Evolutionary conservation across 116 monocot genomes (phyloP).

Genomic region (Posidonia oceanica): DNA sequence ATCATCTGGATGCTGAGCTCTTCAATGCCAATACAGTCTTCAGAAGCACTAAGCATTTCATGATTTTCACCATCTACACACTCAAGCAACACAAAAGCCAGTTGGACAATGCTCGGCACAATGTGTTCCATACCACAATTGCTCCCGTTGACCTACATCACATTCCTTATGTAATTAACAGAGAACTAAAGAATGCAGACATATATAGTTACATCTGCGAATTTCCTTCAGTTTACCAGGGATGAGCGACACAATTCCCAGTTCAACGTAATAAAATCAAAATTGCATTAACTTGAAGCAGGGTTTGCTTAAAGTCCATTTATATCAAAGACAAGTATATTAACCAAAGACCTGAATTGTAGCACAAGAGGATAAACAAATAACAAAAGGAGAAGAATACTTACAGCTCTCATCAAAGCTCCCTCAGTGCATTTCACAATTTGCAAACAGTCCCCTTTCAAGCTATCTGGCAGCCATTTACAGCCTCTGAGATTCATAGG

Average conservation of each 20-base stretch:
- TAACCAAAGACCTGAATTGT: no score
- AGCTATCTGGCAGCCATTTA: conserved; percentile 63
- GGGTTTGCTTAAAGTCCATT: no score
- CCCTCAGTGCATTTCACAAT: conserved; percentile 46
- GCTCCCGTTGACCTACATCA: conserved; percentile 55
- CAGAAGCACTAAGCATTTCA: conserved; percentile 11
- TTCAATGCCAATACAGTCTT: conserved; percentile 45
- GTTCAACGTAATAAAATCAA: not conserved
- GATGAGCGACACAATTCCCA: not conserved
- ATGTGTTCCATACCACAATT: conserved; percentile 73
- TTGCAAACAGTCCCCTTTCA: conserved; percentile 55
- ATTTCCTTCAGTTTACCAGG: not conserved
- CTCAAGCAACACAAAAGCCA: conserved; percentile 76
- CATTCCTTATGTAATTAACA: not conserved
- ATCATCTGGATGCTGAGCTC: conserved; percentile 66
- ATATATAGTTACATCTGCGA: not conserved
- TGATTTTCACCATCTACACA: conserved; percentile 22
- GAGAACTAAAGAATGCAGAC: not conserved
- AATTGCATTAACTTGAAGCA: no score
- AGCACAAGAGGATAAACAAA: not conserved
- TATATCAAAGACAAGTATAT: no score
- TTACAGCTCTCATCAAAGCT: conserved; percentile 69
- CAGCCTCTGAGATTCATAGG: conserved; percentile 43
- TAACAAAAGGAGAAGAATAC: not conserved
- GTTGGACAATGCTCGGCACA: conserved; percentile 68